phyloP scores from a whole-genome alignment of 345 rosid species.

The Gossypium stocksii region DNA sequence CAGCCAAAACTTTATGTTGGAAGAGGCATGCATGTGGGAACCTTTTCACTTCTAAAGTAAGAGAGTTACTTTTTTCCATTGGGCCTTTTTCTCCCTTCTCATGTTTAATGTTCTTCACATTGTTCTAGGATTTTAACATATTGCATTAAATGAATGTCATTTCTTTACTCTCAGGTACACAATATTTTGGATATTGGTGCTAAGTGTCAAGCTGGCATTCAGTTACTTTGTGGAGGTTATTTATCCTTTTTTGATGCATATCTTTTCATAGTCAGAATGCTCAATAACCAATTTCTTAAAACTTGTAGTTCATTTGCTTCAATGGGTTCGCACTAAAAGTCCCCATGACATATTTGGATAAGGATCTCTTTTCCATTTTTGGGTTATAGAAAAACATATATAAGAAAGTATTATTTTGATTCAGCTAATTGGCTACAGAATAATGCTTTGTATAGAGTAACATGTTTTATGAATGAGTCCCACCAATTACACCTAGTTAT shows the following conservation, averaged over 20 bases:
- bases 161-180: constrained; percentile 41
- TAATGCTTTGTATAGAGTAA: background rate
- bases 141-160: constrained; percentile 1
- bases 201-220: constrained; percentile 49
- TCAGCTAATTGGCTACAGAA: background rate
- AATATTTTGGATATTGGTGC: constrained; percentile 51
- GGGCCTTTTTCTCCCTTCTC: background rate
- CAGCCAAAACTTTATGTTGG: constrained; percentile 94
- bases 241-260: constrained; percentile 1
- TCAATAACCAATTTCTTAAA: background rate
- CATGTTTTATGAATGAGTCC: constrained; percentile 5
- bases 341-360: background rate
- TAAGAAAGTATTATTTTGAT: background rate
- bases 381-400: background rate
- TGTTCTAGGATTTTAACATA: background rate
- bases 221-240: constrained; percentile 60
- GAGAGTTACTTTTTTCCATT: constrained; percentile 15
- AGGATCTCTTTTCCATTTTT: background rate
- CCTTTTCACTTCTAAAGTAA: constrained; percentile 84
- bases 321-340: background rate
- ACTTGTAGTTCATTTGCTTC: background rate
- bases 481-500: background rate
- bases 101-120: background rate
- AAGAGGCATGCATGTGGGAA: constrained; percentile 95
- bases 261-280: background rate